Evolutionary conservation across 306 rosid species (phyloP).

Genomic region (Alnus rubra): DNA sequence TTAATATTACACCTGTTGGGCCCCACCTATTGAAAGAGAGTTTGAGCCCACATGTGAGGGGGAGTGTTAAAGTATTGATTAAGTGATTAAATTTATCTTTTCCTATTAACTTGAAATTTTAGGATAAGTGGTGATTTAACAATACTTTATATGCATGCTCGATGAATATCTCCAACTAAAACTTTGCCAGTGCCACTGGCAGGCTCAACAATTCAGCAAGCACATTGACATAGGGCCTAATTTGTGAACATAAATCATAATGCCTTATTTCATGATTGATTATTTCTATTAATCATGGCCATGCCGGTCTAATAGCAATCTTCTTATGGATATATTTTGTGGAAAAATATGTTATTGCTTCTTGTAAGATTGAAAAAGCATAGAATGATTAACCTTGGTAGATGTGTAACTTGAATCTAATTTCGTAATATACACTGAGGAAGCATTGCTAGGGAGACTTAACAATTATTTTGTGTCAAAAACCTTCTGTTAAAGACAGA

Average conservation of each 20-base stretch:
- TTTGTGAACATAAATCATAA: neutral
- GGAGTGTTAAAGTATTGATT: no score
- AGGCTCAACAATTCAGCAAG: neutral
- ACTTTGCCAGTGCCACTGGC: neutral
- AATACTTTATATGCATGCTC: neutral
- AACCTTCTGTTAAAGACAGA: conserved; percentile 44
- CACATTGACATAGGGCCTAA: neutral
- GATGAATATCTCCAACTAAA: no score
- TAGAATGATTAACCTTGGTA: neutral
- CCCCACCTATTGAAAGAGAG: no score
- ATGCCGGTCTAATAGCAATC: neutral
- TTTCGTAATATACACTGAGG: neutral
- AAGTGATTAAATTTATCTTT: no score
- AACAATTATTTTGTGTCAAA: conserved; percentile 2
- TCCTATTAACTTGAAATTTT: no score
- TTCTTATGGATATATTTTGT: neutral
- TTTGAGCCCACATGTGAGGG: no score
- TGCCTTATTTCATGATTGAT: neutral
- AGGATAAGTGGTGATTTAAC: no score
- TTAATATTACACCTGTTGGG: no score
- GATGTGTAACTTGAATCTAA: neutral
- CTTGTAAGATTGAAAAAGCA: neutral
- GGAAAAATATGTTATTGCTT: neutral
- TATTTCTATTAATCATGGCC: neutral
- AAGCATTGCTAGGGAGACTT: conserved; percentile 10